Percentiles rank a stretch among this genome's conserved stretches.
Evolutionary conservation across 2,329 filamentous ascomycete species (phyloP).

Genomic region (Coniochaeta hoffmannii): DNA sequence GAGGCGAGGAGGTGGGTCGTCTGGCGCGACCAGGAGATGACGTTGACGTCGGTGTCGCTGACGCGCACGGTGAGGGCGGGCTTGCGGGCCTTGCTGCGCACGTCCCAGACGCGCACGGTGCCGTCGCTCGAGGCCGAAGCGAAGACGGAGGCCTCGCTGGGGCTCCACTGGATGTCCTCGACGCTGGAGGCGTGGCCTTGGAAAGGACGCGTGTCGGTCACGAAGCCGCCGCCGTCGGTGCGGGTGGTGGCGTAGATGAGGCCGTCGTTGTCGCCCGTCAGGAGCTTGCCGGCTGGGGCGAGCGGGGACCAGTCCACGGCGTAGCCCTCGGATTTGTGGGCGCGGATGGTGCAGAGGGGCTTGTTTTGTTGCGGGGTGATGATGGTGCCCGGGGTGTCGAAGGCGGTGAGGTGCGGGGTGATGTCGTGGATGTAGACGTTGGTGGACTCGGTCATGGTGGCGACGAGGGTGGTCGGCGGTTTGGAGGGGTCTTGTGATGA

Average conservation of each 20-base stretch:
- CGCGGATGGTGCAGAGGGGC: conserved; percentile 77
- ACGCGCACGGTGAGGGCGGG: conserved; percentile 83
- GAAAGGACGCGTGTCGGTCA: conserved; percentile 78
- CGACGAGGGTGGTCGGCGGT: conserved; percentile 76
- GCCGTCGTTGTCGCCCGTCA: conserved; percentile 88
- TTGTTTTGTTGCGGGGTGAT: conserved; percentile 81
- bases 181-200: conserved; percentile 77
- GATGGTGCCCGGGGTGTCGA: conserved; percentile 79
- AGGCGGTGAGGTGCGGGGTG: conserved; percentile 78
- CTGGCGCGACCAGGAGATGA: conserved; percentile 88
- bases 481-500: conserved; percentile 61
- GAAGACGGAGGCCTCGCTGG: conserved; percentile 87
- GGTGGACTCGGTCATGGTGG: conserved; percentile 85
- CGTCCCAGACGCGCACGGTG: conserved; percentile 92
- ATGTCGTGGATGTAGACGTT: conserved; percentile 92
- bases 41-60: conserved; percentile 83
- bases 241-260: conserved; percentile 82
- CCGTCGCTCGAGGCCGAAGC: conserved; percentile 91
- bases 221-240: conserved; percentile 81
- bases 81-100: conserved; percentile 80
- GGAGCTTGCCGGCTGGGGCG: conserved; percentile 71
- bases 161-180: conserved; percentile 96
- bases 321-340: conserved; percentile 92
- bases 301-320: conserved; percentile 93
- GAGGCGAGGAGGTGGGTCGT: conserved; percentile 86